phyloP scores from a whole-genome alignment of 345 rosid genomes.

The Boechera stricta region DNA sequence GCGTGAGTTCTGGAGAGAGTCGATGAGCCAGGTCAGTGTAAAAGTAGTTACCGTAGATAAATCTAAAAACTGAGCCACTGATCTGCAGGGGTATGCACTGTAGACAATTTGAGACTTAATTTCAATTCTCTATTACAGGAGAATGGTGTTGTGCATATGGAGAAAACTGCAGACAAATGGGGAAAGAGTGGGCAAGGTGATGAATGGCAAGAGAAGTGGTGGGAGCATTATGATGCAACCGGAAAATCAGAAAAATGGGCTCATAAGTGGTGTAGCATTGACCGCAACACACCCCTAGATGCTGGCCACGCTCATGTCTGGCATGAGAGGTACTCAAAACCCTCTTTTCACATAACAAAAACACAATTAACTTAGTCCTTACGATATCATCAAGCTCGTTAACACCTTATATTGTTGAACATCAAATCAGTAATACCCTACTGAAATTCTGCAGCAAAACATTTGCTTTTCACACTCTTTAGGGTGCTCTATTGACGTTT shows the following conservation, averaged over 20 bases:
- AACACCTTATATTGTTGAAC: background rate
- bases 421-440: background rate
- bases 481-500: background rate
- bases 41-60: background rate
- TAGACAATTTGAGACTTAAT: background rate
- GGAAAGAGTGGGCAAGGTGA: conserved; percentile 86
- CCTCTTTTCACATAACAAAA: conserved; percentile 4
- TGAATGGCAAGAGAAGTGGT: conserved; percentile 97
- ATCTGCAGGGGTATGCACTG: background rate
- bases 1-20: conserved; percentile 93
- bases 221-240: conserved; percentile 86
- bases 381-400: background rate
- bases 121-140: conserved; percentile 51
- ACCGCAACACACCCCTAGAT: conserved; percentile 75
- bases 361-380: conserved; percentile 7
- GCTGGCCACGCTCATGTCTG: conserved; percentile 97
- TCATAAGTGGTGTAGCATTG: conserved; percentile 93
- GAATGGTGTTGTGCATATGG: conserved; percentile 72
- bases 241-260: conserved; percentile 96
- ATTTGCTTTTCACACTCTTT: background rate
- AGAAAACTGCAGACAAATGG: conserved; percentile 97
- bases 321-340: conserved; percentile 80
- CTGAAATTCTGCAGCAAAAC: background rate
- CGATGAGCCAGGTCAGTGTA: conserved; percentile 78
- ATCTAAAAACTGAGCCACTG: conserved; percentile 14